Percentiles rank a stretch among this genome's conserved stretches.
Conservation (phyloP, 1,284 basidiomycete species). For the Tilletiaria anomala region DNA sequence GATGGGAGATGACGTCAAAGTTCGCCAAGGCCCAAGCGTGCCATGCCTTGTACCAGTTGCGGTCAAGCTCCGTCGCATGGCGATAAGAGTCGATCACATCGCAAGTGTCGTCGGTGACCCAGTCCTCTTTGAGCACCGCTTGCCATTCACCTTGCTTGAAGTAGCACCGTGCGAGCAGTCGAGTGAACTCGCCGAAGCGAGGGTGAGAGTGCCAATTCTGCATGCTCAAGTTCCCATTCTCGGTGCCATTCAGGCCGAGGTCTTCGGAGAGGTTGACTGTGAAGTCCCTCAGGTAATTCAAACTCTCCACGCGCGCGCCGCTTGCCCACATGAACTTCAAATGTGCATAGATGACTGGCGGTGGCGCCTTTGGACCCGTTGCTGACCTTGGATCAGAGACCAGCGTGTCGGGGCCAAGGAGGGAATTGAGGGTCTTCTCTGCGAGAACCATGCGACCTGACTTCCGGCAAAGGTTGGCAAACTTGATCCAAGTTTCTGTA, state of each 20-base stretch:
- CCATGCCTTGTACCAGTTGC: conserved; percentile 97
- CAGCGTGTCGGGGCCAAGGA: conserved; percentile 26
- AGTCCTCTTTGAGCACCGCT: conserved; percentile 55
- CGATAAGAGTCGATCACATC: conserved; percentile 55
- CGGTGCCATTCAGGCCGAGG: conserved; percentile 47
- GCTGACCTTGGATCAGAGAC: neutral
- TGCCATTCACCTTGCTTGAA: conserved; percentile 97
- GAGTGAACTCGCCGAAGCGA: conserved; percentile 69
- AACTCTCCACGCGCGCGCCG: conserved; percentile 60
- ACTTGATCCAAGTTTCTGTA: conserved; percentile 92
- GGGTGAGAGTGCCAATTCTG: conserved; percentile 34
- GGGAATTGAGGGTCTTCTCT: conserved; percentile 79
- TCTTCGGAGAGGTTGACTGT: conserved; percentile 58
- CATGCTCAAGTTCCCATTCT: conserved; percentile 19
- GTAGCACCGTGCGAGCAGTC: conserved; percentile 85
- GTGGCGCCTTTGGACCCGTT: conserved; percentile 51
- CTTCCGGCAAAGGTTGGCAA: conserved; percentile 73
- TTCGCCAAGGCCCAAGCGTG: conserved; percentile 96
- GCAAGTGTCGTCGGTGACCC: conserved; percentile 45
- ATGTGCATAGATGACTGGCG: conserved; percentile 91
- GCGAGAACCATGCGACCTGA: conserved; percentile 74
- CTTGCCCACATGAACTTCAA: conserved; percentile 94
- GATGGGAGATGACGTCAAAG: conserved; percentile 65
- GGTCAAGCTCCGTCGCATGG: conserved; percentile 79
- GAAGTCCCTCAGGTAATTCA: conserved; percentile 76